Base-by-base conservation (phyloP, 1,284 basidiomycete species). In the Cryptococcus deneoformans region DNA sequence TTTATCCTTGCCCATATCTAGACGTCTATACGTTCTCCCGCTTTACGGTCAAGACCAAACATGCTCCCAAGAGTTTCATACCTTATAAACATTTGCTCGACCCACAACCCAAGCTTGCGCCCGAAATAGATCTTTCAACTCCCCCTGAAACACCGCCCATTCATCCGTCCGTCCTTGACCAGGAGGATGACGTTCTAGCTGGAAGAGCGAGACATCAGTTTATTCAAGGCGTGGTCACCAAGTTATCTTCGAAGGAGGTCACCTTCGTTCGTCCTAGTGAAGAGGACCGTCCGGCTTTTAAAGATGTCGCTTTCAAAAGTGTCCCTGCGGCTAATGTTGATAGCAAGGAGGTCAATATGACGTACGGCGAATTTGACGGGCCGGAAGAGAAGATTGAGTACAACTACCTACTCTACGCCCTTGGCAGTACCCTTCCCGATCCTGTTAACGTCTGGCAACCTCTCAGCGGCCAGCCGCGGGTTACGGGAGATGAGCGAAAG, bases 31-130 rank as follows among this genome's bases (percentile, higher is more conserved):
- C 76, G 20, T 81, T 82, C 58, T 80, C 81, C 1, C 77, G 82
- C 56, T 79, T 77, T 61, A 71, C 77, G 6, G 73, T 81, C 14
- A 57, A 79, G 6, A 73, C 79, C 5, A 62, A 75, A 6, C 79
- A 79, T 48, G 79, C 79, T 44, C 72, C 80, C 39, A 81, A 81
- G 61, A 79, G 74, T 10, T 87, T 90, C 74, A 84, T 89, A 62
- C 87, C 88, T 29, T 87, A 86, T 71, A 77, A 76, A 57, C 82
- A 80, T 63, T 59, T 82, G 53, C 81, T 82, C 63, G 61, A 62
- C n/a, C 45, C 50, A 39, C 8, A 49, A 10, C 42, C 50, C 37
- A 52, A 55, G 36, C 57, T 56, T 6, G 52, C 59, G 11, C 62
- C 67, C 10, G 62, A 62, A 12, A 64, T 64, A 29, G 29, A 29